Evolutionary conservation across 352 stramenopile genomes (phyloP).

Genomic region (Phytophthora rubi): DNA sequence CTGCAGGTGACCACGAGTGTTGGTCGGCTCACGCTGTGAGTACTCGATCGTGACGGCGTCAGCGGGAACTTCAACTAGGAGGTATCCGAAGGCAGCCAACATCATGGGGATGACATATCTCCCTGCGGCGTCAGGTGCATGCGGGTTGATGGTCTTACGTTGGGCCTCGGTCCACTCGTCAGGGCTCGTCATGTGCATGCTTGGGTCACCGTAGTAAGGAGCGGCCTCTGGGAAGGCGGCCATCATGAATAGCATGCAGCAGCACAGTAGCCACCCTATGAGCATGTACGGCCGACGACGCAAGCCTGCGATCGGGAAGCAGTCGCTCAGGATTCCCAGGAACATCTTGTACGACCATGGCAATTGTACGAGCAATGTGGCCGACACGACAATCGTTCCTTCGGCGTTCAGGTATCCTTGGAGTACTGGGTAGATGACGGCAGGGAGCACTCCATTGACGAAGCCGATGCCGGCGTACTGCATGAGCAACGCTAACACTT

Average conservation of each 20-base stretch:
- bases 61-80: conserved; percentile 56
- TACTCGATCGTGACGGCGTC: conserved; percentile 70
- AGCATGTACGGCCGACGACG: conserved; percentile 62
- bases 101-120: conserved; percentile 67
- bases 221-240: conserved; percentile 35
- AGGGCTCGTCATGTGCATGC: conserved; percentile 33
- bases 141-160: conserved; percentile 41
- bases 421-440: conserved; percentile 57
- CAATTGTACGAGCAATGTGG: conserved; percentile 50
- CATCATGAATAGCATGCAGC: conserved; percentile 51
- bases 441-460: conserved; percentile 46
- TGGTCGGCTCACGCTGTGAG: conserved; percentile 55
- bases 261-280: conserved; percentile 52
- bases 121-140: conserved; percentile 35
- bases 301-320: conserved; percentile 58
- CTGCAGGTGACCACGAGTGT: conserved; percentile 50
- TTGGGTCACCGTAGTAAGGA: conserved; percentile 50
- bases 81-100: conserved; percentile 59
- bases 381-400: conserved; percentile 49
- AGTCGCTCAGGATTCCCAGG: conserved; percentile 59
- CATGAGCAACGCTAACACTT: conserved; percentile 47
- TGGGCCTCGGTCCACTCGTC: conserved; percentile 44
- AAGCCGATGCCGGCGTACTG: conserved; percentile 60
- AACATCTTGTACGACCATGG: conserved; percentile 66
- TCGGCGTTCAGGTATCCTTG: conserved; percentile 61